A percentile compares a stretch with the other conserved stretches of the same genome.
Conservation (phyloP, 306 rosid species). For the Vigna mungo region DNA sequence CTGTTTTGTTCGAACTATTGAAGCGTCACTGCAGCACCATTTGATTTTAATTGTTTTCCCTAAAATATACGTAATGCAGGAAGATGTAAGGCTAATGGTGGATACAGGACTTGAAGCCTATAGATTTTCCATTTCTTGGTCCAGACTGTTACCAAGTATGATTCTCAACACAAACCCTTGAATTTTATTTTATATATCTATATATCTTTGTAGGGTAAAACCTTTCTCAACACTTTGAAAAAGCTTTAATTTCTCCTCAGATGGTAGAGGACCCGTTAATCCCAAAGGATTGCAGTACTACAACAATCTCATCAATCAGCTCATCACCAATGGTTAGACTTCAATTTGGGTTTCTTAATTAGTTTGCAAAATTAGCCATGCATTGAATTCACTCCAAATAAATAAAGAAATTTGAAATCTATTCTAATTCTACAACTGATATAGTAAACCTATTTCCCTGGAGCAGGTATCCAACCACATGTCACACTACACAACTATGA, state of each 20-base stretch:
- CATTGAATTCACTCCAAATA: background rate
- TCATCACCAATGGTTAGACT: slow-evolving; percentile 58
- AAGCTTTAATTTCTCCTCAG: slow-evolving; percentile 38
- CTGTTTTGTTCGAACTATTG: background rate
- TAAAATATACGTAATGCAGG: slow-evolving; percentile 51
- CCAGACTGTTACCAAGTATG: slow-evolving; percentile 80
- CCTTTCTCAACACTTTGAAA: background rate
- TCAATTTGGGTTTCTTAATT: background rate
- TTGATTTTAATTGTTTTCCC: background rate
- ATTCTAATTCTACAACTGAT: slow-evolving; percentile 12
- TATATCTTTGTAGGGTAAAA: background rate
- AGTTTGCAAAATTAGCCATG: slow-evolving; percentile 17
- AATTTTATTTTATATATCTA: background rate
- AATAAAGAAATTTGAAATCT: background rate
- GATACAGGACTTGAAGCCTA: slow-evolving; percentile 76
- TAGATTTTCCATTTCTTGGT: slow-evolving; percentile 92
- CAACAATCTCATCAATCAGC: slow-evolving; percentile 80
- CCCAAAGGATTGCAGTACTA: slow-evolving; percentile 75
- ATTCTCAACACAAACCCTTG: background rate
- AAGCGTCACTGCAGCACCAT: no score
- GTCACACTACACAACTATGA: slow-evolving; percentile 63
- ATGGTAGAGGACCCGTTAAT: slow-evolving; percentile 78
- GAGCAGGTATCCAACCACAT: slow-evolving; percentile 81
- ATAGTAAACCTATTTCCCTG: background rate
- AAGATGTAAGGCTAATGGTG: slow-evolving; percentile 81